Conservation (phyloP, 2,329 filamentous ascomycete genomes). For the Trichoderma simmonsii region DNA sequence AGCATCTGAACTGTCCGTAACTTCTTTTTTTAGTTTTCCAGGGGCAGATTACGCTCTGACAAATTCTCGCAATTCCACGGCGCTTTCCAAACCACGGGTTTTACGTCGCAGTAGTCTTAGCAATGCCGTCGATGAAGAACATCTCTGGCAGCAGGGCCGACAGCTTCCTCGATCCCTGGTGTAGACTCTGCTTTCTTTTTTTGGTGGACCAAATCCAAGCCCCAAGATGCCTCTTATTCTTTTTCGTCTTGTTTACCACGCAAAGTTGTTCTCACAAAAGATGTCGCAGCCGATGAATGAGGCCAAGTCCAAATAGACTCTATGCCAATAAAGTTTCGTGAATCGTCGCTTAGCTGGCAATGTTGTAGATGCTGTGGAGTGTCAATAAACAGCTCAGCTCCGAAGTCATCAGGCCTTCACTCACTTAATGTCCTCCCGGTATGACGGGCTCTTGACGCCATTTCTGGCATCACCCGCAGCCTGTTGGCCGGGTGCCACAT, state of each 20-base stretch:
- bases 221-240: not conserved
- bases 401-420: not conserved
- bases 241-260: not conserved
- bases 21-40: not conserved
- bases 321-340: not conserved
- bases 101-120: not conserved
- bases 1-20: not conserved
- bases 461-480: not conserved
- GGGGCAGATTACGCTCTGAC: not conserved
- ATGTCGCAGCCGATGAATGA: not conserved
- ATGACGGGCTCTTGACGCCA: conserved; percentile 19
- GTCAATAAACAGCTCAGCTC: not conserved
- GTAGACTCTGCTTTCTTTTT: not conserved
- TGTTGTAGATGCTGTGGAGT: conserved; percentile 17
- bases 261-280: not conserved
- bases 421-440: conserved; percentile 34
- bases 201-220: not conserved
- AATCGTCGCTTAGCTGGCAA: conserved; percentile 10
- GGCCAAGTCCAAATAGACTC: not conserved
- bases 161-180: not conserved
- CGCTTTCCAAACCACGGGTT: not conserved
- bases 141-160: not conserved
- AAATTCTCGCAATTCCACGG: not conserved
- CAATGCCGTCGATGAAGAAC: not conserved
- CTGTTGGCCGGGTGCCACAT: conserved; percentile 32